These are phyloP conservation scores for Candida tallmaniae DNA, from an alignment of 805 yeast genomes.

Conservation along the genomic window DNA sequence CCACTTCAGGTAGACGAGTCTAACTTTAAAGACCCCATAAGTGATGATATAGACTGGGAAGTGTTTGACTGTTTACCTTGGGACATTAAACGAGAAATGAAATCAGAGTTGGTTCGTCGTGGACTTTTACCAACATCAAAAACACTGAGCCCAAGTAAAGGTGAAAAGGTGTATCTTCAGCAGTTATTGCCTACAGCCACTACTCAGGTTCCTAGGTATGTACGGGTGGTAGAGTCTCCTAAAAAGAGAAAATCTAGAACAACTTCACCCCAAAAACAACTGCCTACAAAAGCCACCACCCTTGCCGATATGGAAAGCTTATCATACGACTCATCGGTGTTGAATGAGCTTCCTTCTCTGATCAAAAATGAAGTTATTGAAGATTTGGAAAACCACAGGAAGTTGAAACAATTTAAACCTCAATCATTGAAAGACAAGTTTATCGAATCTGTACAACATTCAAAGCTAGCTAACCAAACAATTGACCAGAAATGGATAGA, in stretches of 20 bases:
- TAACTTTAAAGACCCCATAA: constrained; percentile 14
- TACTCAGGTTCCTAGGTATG: constrained; percentile 25
- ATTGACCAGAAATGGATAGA: constrained; percentile 19
- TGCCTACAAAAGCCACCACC: constrained; percentile 2
- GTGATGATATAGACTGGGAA: constrained; percentile 51
- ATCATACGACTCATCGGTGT: constrained; percentile 31
- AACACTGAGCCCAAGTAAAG: constrained; percentile 8
- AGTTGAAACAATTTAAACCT: constrained; percentile 20
- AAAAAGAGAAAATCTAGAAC: constrained; percentile 13
- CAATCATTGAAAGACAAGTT: constrained; percentile 26
- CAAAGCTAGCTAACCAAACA: constrained; percentile 10
- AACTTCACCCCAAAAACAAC: constrained; percentile 9
- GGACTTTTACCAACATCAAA: constrained; percentile 15
- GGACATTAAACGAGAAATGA: constrained; percentile 61
- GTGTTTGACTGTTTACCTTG: constrained; percentile 63
- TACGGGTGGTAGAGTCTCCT: constrained; percentile 29
- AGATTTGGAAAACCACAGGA: constrained; percentile 28
- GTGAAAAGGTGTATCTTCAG: constrained; percentile 28
- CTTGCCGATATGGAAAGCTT: constrained; percentile 11
- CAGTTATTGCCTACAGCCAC: constrained; percentile 33
- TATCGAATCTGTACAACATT: constrained; percentile 11
- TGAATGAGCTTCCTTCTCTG: constrained; percentile 36
- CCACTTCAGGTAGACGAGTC: constrained; percentile 5
- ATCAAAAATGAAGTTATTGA: constrained; percentile 32
- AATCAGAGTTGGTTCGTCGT: constrained; percentile 46